These are phyloP conservation scores for Fraxinus xanthoxyloides DNA, from an alignment of 305 asterid genomes.

Conservation along the genomic window DNA sequence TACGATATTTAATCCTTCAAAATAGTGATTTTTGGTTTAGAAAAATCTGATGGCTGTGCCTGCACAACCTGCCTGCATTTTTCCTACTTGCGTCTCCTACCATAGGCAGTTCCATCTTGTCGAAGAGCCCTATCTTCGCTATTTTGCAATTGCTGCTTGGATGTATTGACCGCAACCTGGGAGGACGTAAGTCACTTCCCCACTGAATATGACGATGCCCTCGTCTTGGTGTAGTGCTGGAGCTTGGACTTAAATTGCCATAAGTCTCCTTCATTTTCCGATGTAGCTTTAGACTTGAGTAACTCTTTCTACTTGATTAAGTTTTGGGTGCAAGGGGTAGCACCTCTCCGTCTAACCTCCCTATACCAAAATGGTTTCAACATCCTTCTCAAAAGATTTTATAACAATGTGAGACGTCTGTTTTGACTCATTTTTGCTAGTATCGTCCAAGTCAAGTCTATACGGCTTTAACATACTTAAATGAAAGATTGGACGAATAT, in stretches of 20 bases:
- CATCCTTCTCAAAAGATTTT: background rate
- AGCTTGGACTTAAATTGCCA: too few species aligned
- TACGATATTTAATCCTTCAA: background rate
- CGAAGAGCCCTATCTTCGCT: too few species aligned
- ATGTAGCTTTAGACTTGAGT: background rate
- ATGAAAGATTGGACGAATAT: background rate
- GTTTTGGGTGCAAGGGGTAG: background rate
- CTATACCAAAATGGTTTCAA: background rate
- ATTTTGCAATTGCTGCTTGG: too few species aligned
- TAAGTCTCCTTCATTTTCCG: background rate
- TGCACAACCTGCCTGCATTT: background rate
- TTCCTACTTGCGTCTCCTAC: background rate
- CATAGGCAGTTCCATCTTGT: too few species aligned
- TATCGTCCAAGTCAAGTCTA: background rate
- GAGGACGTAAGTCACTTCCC: too few species aligned
- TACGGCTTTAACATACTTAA: background rate
- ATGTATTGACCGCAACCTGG: too few species aligned
- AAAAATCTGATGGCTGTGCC: too few species aligned
- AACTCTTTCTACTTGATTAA: background rate
- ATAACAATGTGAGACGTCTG: background rate
- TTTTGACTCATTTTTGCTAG: background rate
- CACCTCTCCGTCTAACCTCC: background rate
- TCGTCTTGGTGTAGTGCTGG: too few species aligned
- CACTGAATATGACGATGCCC: too few species aligned
- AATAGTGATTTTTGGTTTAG: background rate